Evolutionary conservation across 2,329 filamentous ascomycete genomes (phyloP).

Genomic region (Colletotrichum sp.): DNA sequence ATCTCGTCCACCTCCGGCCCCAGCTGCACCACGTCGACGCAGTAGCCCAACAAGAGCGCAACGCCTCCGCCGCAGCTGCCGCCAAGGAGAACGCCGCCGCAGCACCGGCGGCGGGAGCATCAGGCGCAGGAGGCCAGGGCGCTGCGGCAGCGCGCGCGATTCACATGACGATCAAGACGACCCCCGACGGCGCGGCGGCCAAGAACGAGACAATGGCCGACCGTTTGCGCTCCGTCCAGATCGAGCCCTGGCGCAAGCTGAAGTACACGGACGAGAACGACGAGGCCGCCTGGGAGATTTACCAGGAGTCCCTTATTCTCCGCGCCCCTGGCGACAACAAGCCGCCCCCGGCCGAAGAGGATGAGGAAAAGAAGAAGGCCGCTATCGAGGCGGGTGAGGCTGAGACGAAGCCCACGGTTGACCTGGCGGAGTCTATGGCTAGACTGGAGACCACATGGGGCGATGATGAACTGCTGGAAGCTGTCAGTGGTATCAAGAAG

Average conservation of each 20-base stretch:
- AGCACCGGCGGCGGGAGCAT: slow-evolving; percentile 37
- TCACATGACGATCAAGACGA: slow-evolving; percentile 85
- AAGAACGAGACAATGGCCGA: slow-evolving; percentile 75
- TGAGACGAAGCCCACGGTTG: slow-evolving; percentile 8
- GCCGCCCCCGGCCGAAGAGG: neutral
- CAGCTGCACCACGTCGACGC: slow-evolving; percentile 95
- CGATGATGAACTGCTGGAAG: slow-evolving; percentile 48
- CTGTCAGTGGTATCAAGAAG: slow-evolving; percentile 49
- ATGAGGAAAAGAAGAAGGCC: slow-evolving; percentile 28
- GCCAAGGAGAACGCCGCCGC: slow-evolving; percentile 35
- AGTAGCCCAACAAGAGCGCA: slow-evolving; percentile 71
- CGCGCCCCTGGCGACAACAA: slow-evolving; percentile 16
- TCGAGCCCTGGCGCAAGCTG: slow-evolving; percentile 81
- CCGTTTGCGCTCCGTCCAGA: slow-evolving; percentile 78
- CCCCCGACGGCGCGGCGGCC: slow-evolving; percentile 68
- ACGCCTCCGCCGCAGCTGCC: slow-evolving; percentile 43
- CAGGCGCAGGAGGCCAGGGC: slow-evolving; percentile 39
- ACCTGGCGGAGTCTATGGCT: slow-evolving; percentile 41
- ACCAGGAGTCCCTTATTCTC: slow-evolving; percentile 74
- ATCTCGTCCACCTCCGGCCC: slow-evolving; percentile 86
- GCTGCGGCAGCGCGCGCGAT: slow-evolving; percentile 75
- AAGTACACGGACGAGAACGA: slow-evolving; percentile 84
- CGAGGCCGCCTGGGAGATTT: slow-evolving; percentile 76
- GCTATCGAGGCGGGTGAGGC: slow-evolving; percentile 11
- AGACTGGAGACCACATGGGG: slow-evolving; percentile 46